Conservation (phyloP, 306 rosid species). For the Arachis hypogaea region DNA sequence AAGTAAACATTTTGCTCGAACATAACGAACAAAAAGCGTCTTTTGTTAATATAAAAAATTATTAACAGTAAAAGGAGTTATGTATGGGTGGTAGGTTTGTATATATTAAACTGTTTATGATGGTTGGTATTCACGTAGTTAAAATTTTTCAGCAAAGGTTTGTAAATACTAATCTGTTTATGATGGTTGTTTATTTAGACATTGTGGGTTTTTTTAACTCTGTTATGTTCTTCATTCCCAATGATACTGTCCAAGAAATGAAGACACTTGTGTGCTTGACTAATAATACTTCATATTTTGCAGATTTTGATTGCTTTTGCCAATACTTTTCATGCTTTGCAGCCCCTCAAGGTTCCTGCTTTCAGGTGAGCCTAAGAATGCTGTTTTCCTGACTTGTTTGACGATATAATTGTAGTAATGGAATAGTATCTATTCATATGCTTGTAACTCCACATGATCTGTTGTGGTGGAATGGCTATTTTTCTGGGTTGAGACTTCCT, state of each 20-base stretch:
- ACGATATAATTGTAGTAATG: slow-evolving; percentile 8
- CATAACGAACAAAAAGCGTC: too few species aligned
- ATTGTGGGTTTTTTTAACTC: too few species aligned
- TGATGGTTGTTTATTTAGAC: too few species aligned
- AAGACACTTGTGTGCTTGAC: slow-evolving; percentile 23
- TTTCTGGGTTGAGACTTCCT: slow-evolving; percentile 21
- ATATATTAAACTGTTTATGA: too few species aligned
- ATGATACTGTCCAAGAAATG: neutral
- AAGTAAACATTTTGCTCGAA: neutral
- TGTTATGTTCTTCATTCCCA: too few species aligned
- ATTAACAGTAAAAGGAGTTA: neutral
- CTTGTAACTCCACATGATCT: slow-evolving; percentile 15
- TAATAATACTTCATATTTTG: slow-evolving; percentile 35
- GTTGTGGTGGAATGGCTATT: slow-evolving; percentile 17
- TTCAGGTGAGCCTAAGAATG: slow-evolving; percentile 69
- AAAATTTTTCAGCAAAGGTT: too few species aligned
- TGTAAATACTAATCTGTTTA: too few species aligned
- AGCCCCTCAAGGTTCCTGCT: slow-evolving; percentile 90
- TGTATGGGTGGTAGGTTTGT: neutral
- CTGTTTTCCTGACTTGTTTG: slow-evolving; percentile 20
- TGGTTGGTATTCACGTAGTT: too few species aligned
- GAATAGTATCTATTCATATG: slow-evolving; percentile 17
- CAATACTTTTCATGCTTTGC: slow-evolving; percentile 89
- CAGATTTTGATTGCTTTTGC: slow-evolving; percentile 89
- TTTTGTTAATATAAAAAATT: neutral